phyloP scores from a whole-genome alignment of 306 rosid genomes.

The Lathyrus oleraceus region DNA sequence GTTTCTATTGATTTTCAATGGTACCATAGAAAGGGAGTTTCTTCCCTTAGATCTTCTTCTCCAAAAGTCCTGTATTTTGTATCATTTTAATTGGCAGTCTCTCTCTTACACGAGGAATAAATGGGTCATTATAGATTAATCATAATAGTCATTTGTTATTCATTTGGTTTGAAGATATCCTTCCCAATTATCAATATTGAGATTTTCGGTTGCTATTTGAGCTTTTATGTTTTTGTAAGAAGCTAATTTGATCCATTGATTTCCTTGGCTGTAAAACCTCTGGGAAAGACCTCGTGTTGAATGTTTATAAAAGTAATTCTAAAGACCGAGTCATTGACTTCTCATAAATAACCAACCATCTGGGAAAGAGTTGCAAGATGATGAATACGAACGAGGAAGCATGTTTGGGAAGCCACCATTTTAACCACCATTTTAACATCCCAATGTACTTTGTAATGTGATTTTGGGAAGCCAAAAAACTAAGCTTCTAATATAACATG shows the following conservation, averaged over 20 bases:
- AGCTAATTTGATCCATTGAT: background rate
- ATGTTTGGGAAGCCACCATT: too few relatives aligned
- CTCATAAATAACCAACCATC: background rate
- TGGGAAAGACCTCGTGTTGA: background rate
- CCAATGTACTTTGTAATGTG: too few relatives aligned
- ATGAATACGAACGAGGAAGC: background rate
- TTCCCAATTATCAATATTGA: background rate
- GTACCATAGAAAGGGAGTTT: background rate
- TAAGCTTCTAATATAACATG: too few relatives aligned
- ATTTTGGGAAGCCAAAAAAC: too few relatives aligned
- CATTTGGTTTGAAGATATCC: background rate
- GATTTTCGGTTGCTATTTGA: background rate
- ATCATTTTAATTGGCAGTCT: background rate
- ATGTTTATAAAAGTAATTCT: background rate
- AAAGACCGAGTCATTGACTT: background rate
- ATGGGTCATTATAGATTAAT: background rate
- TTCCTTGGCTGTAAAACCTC: background rate
- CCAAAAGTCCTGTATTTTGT: background rate
- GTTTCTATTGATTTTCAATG: background rate
- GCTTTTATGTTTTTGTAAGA: constrained; percentile 6
- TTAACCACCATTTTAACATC: too few relatives aligned
- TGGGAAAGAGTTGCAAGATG: background rate
- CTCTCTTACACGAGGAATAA: background rate
- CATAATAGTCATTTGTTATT: constrained; percentile 3
- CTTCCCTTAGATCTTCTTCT: background rate